These are phyloP conservation scores for Erigeron philadelphicus DNA, from an alignment of 140 eudicot genomes.

Conservation along the genomic window DNA sequence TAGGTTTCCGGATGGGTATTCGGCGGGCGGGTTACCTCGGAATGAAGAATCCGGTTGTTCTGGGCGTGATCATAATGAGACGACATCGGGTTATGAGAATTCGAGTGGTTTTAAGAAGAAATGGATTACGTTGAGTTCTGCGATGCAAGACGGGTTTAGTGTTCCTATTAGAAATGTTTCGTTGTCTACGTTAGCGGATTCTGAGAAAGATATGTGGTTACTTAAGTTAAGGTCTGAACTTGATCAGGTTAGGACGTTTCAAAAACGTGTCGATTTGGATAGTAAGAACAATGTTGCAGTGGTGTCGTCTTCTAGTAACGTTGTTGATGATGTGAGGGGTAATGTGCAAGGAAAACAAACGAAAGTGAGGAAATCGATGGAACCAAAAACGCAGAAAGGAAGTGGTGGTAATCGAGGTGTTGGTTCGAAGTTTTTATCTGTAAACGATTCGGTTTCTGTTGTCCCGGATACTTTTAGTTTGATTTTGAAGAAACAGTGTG, in stretches of 20 bases:
- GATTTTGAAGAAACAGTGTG: constrained; percentile 57
- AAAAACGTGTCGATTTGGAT: constrained; percentile 36
- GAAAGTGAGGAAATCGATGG: constrained; percentile 21
- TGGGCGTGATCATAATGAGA: constrained; percentile 38
- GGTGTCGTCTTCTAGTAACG: constrained; percentile 43
- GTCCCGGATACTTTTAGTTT: constrained; percentile 29
- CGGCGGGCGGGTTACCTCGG: constrained; percentile 38
- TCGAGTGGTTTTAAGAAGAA: constrained; percentile 41
- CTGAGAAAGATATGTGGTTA: constrained; percentile 43
- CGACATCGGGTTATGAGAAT: constrained; percentile 32
- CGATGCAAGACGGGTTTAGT: constrained; percentile 45
- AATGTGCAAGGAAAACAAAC: constrained; percentile 31
- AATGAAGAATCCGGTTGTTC: constrained; percentile 66
- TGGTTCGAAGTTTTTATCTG: constrained; percentile 52
- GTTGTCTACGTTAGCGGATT: constrained; percentile 38
- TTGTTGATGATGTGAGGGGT: constrained; percentile 21
- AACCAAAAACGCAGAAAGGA: constrained; percentile 30
- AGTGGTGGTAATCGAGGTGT: constrained; percentile 41
- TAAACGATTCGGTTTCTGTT: constrained; percentile 15
- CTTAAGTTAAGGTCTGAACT: constrained; percentile 51
- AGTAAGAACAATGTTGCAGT: constrained; percentile 31
- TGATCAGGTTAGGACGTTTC: constrained; percentile 42
- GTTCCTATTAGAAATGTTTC: constrained; percentile 51
- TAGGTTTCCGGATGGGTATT: constrained; percentile 46
- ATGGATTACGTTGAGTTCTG: constrained; percentile 54